A percentile compares a stretch with the other conserved stretches of the same genome.
Conservation (phyloP, 257 asterid genomes). For the Nicotiana paniculata region DNA sequence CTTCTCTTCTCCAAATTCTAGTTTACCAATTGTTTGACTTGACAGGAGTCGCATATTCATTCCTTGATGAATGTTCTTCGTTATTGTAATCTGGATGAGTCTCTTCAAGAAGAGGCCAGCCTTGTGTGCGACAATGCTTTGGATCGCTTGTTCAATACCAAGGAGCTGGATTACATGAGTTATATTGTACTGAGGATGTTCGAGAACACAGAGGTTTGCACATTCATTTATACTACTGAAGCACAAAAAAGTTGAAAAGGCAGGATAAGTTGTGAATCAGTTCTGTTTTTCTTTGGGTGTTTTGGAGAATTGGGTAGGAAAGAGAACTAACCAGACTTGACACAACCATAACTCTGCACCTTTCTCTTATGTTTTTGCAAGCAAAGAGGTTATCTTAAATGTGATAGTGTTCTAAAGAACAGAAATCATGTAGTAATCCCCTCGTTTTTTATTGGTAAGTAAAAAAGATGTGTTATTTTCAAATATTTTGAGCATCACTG, state of each 20-base stretch:
- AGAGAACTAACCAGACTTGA: not conserved
- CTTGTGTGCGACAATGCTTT: conserved; percentile 73
- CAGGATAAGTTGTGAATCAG: not conserved
- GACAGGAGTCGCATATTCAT: conserved; percentile 95
- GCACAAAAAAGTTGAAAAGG: not conserved
- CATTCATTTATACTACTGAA: conserved; percentile 11
- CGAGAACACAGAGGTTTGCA: conserved; percentile 81
- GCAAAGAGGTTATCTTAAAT: not conserved
- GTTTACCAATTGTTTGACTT: conserved; percentile 9
- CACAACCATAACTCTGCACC: not conserved
- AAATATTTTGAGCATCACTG: not conserved
- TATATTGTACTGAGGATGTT: conserved; percentile 86
- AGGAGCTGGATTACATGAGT: conserved; percentile 98
- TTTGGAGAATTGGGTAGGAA: not conserved
- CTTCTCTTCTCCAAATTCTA: not conserved
- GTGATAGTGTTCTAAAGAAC: not conserved
- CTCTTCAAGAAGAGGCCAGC: conserved; percentile 81
- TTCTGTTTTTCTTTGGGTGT: not conserved
- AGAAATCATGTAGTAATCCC: not conserved
- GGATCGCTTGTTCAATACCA: conserved; percentile 73
- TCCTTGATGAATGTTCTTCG: conserved; percentile 98
- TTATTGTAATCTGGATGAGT: conserved; percentile 91
- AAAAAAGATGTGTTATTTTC: not conserved
- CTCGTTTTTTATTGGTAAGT: not conserved
- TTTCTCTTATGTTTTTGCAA: not conserved